Base-by-base conservation (phyloP, 805 yeast species). In the Naumovozyma dairenensis region DNA sequence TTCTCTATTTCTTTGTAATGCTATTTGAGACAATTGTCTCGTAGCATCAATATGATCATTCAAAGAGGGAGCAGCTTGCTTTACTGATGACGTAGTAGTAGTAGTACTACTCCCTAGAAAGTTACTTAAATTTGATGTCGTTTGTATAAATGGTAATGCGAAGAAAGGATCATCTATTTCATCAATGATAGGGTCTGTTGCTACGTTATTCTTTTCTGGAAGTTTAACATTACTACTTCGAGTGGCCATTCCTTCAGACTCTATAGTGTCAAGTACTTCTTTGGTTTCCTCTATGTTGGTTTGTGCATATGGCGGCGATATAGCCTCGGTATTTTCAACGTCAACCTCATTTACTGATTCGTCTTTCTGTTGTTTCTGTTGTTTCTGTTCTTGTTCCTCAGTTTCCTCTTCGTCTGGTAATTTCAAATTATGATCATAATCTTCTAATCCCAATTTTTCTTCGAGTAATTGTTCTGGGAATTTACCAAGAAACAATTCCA, bases 401-500 rank as follows among this genome's bases (percentile, higher is more conserved):
- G 38, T 46, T 6, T 38, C 47, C 13, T 38, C 46, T 17, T 52
- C 53, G 12, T 57, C 57, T 7, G 49, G 46, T 18, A 55, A 34
- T 12, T 40, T 38, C 26, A 79, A 55, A 21, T 77, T 73, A 47
- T 80, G 86, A 48, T 83, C 82, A 49, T 82, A 82, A 18, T 60
- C 66, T 2, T 85, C 80, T 21, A 86, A 63, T 16, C 74, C 71
- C 57, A 87, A 55, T 31, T 74, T 72, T 16, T 71, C 74, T 22
- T 82, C 83, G 15, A 74, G 62, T 25, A 80, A 58, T 35, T 74
- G 75, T 28, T 66, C 66, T 43, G 93, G 81, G 52, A 84, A 89
- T 51, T 89, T 97, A 4, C 96, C 96, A 32, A 89, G 65, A 45
- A 89, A 74, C 1, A 81, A 77, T 40, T 79, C 82, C 58, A 92